Evolutionary conservation across 768 basidiomycete genomes (phyloP).

Genomic region (Rossbeevera mucosa): DNA sequence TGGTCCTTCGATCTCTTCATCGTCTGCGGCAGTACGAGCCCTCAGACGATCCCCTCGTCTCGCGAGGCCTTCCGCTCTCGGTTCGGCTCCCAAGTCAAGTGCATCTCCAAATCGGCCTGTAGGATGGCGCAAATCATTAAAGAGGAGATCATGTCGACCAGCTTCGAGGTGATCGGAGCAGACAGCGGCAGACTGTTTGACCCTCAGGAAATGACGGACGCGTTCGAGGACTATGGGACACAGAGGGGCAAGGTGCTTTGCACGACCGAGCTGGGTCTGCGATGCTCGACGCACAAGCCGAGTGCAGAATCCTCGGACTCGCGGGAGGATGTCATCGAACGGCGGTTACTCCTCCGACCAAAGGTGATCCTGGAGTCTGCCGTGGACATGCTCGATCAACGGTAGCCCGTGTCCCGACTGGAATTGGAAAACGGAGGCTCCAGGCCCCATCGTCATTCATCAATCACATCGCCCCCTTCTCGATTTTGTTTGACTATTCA

Average conservation of each 20-base stretch:
- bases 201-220: constrained; percentile 50
- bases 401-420: constrained; percentile 9
- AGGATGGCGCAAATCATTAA: constrained; percentile 58
- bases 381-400: constrained; percentile 43
- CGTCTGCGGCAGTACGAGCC: constrained; percentile 54
- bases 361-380: constrained; percentile 78
- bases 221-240: constrained; percentile 55
- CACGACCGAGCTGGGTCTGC: constrained; percentile 68
- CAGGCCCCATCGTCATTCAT: background rate
- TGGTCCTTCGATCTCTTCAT: constrained; percentile 67
- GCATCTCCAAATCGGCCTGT: constrained; percentile 61
- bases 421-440: background rate
- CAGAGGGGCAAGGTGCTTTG: constrained; percentile 53
- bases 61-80: constrained; percentile 41
- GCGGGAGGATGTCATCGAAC: constrained; percentile 47
- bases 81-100: constrained; percentile 57
- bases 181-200: constrained; percentile 52
- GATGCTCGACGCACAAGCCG: constrained; percentile 52
- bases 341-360: constrained; percentile 59
- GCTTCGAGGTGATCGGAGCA: constrained; percentile 64
- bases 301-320: constrained; percentile 19
- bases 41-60: constrained; percentile 36
- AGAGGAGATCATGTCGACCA: constrained; percentile 75
- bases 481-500: background rate
- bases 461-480: background rate